Evolutionary conservation across 345 rosid genomes (phyloP), one percentile per base, ranked within the genome.

Genomic region (Hibiscus tridactylites): DNA sequence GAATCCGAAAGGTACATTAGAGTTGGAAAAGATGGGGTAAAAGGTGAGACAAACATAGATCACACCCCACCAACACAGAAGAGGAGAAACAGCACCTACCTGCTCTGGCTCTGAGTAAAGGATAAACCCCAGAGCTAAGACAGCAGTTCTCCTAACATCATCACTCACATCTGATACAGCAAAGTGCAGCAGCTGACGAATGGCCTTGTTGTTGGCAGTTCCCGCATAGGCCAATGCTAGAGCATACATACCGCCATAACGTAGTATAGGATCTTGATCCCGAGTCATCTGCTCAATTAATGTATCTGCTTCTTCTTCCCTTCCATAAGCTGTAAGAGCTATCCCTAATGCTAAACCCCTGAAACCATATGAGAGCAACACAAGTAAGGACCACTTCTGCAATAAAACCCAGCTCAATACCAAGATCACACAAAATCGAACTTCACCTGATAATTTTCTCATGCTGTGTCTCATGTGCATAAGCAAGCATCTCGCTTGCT

Each of bases 211-310:
- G 85, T 96, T 96, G 39, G 95, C 96, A 31, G 99, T 92, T 77
- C 99, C 99, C 35, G 96, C 81, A 77, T 96, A 96, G 49, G 99
- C 98, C 87, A 96, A 81, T 59, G 97, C 99, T 78, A 96, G 77
- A 11, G 99, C 98, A 62, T 96, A 96, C 98, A 96, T 92, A 52
- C 99, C 98, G 74, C 99, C 99, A 80, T 96, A 92, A 70, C 99
- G 98, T 68, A 96, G 79, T 61, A 96, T 96, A 56, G 98, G 99
- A 80, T 96, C 99, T 71, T 96, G 98, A 61, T 92, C 99, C 21
- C 97, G 85, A 44, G 97, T 89, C 99, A 96, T 91, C 87, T 96
- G 97, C 88, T 96, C 98, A 52, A 96, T 96, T 73, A 96, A 83
- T 15, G 97, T 92, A 78, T 96, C 99, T 26, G 99, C 99, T 75